Conservation (phyloP, 352 stramenopile genomes). For the Halophytophthora polymorphica region DNA sequence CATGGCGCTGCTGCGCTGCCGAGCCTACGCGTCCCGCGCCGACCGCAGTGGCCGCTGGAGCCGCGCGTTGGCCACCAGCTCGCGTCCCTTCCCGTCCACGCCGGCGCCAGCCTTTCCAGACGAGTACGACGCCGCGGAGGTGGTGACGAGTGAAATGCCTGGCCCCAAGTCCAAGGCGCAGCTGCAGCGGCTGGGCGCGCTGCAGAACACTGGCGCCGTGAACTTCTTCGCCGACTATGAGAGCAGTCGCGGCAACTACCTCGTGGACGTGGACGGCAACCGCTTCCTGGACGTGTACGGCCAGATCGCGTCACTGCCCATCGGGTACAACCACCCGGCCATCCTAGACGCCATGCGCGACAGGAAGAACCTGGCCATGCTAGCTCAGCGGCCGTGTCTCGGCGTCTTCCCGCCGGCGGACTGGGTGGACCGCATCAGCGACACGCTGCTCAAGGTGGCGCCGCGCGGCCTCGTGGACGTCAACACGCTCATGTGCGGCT, state of each 20-base stretch:
- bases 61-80: slow-evolving; percentile 12
- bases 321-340: slow-evolving; percentile 86
- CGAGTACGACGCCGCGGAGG: slow-evolving; percentile 46
- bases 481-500: slow-evolving; percentile 87
- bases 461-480: slow-evolving; percentile 58
- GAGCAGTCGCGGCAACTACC: slow-evolving; percentile 76
- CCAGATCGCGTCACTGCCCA: slow-evolving; percentile 79
- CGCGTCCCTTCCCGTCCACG: slow-evolving; percentile 30
- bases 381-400: slow-evolving; percentile 73
- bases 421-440: slow-evolving; percentile 69
- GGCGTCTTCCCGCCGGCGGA: slow-evolving; percentile 73
- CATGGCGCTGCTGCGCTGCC: slow-evolving; percentile 10
- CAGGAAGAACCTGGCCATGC: slow-evolving; percentile 57
- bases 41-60: not conserved
- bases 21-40: not conserved
- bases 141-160: slow-evolving; percentile 55
- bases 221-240: slow-evolving; percentile 83
- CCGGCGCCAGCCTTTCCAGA: slow-evolving; percentile 57
- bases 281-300: slow-evolving; percentile 81
- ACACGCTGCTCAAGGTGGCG: slow-evolving; percentile 56
- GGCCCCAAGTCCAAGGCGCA: slow-evolving; percentile 66
- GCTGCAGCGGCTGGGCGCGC: slow-evolving; percentile 38
- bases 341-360: slow-evolving; percentile 62
- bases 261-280: slow-evolving; percentile 85
- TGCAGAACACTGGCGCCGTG: slow-evolving; percentile 68